A percentile compares a stretch with the other conserved stretches of the same genome.
These are phyloP conservation scores for Waltergamsia citrina DNA, from an alignment of 2,329 filamentous ascomycete genomes.

Conservation along the genomic window DNA sequence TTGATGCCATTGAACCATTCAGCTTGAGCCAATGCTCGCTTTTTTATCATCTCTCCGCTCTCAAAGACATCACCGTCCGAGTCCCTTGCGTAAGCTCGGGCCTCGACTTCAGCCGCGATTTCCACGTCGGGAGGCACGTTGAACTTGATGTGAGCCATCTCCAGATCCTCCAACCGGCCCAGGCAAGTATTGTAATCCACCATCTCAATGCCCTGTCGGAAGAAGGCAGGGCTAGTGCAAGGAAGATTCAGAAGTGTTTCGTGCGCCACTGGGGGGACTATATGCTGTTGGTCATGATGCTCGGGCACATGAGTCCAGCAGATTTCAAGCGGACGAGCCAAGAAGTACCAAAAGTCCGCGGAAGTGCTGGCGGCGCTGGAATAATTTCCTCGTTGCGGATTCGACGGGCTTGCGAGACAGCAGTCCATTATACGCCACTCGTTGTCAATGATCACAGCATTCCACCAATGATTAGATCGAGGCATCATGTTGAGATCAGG, in stretches of 20 bases:
- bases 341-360: slow-evolving; percentile 88
- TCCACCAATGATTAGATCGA: slow-evolving; percentile 97
- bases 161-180: slow-evolving; percentile 78
- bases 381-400: slow-evolving; percentile 70
- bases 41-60: slow-evolving; percentile 76
- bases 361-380: slow-evolving; percentile 59
- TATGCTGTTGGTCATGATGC: slow-evolving; percentile 80
- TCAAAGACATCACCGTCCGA: slow-evolving; percentile 89
- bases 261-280: slow-evolving; percentile 78
- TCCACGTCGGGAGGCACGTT: slow-evolving; percentile 85
- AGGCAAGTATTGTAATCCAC: slow-evolving; percentile 86
- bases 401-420: slow-evolving; percentile 82
- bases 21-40: slow-evolving; percentile 80
- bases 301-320: slow-evolving; percentile 96
- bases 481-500: slow-evolving; percentile 73
- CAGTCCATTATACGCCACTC: slow-evolving; percentile 97
- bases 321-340: slow-evolving; percentile 77
- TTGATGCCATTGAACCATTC: slow-evolving; percentile 86
- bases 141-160: slow-evolving; percentile 86
- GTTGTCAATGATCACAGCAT: slow-evolving; percentile 81
- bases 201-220: slow-evolving; percentile 72
- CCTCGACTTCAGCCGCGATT: slow-evolving; percentile 85
- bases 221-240: slow-evolving; percentile 77
- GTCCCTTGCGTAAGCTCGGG: slow-evolving; percentile 70
- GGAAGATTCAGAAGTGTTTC: slow-evolving; percentile 82